Evolutionary conservation across 1,139 yeast species (phyloP).

Genomic region (Hyphopichia fennica): DNA sequence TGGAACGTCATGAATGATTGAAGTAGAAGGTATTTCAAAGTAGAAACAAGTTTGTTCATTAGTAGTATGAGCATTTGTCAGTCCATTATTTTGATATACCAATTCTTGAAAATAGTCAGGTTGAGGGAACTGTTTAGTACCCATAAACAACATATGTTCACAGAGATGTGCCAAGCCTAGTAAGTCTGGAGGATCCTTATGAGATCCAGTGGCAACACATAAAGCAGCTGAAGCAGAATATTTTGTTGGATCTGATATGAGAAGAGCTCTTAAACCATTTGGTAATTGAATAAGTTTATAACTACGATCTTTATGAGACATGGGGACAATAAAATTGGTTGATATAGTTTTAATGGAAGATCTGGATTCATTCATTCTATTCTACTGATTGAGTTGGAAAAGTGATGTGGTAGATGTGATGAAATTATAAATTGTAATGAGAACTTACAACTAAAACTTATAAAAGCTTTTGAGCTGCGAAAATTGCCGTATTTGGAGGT

Average conservation of each 20-base stretch:
- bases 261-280: conserved; percentile 52
- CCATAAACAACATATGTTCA: conserved; percentile 66
- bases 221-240: conserved; percentile 43
- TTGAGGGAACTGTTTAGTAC: conserved; percentile 54
- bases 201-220: conserved; percentile 63
- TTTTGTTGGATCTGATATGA: conserved; percentile 59
- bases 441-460: too few relatives aligned
- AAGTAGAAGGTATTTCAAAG: conserved; percentile 55
- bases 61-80: conserved; percentile 64
- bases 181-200: conserved; percentile 53
- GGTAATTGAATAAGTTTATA: conserved; percentile 46
- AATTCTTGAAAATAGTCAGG: conserved; percentile 45
- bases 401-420: too few relatives aligned
- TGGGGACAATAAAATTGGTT: conserved; percentile 26
- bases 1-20: conserved; percentile 13
- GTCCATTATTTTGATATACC: conserved; percentile 52
- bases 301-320: conserved; percentile 32
- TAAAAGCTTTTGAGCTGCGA: too few relatives aligned
- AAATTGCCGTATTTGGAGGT: too few relatives aligned
- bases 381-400: too few relatives aligned
- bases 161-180: conserved; percentile 74
- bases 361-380: background rate
- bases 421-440: too few relatives aligned
- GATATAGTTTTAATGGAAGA: background rate
- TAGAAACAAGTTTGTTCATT: conserved; percentile 63